Evolutionary conservation across 345 rosid species (phyloP), one percentile per base, ranked within the genome.

Genomic region (rapeseed (Brassica napus)): DNA sequence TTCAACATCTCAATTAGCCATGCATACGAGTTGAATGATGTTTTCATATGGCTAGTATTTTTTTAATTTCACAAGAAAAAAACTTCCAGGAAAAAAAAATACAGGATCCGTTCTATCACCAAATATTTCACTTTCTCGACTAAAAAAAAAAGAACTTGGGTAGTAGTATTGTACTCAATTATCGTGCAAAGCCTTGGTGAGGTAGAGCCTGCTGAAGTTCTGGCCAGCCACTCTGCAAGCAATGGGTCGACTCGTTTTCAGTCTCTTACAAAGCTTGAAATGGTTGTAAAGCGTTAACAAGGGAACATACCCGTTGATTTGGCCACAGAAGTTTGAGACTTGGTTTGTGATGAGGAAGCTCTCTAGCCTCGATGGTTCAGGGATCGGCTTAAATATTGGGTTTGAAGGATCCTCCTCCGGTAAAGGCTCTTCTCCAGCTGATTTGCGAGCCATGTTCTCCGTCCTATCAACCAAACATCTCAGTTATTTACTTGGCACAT

Each of bases 341-440:
- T 91, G 98, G 85, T 96, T 96, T 75, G 98, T 87, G 77, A 92
- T 83, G 31, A 96, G 98, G 80, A 96, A 96, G 87, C 97, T 90
- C 83, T 92, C 99, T 85, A 96, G 79, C 37, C 97, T 93, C 8
- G 99, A 85, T 35, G 99, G 99, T 76, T 96, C 99, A 34, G 91
- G 94, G 44, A 90, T 86, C 28, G 98, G 89, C 87, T 96, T 96
- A 71, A 96, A 96, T 47, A 92, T 82, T 15, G 99, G 93, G 84
- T 96, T 96, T 65, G 91, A 74, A 21, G 97, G 97, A 87, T 96
- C 99, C 83, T 96, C 99, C 88, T 96, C 99, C 0, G 97, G 95
- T 75, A 96, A 84, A 65, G 94, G 89, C 82, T 93, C 99, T 73
- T 93, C 98, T 54, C 98, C 98, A 31, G 94, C 87, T 71, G 90